Base-by-base conservation (phyloP, 164 flowering plant species). In the Aristolochia californica region DNA sequence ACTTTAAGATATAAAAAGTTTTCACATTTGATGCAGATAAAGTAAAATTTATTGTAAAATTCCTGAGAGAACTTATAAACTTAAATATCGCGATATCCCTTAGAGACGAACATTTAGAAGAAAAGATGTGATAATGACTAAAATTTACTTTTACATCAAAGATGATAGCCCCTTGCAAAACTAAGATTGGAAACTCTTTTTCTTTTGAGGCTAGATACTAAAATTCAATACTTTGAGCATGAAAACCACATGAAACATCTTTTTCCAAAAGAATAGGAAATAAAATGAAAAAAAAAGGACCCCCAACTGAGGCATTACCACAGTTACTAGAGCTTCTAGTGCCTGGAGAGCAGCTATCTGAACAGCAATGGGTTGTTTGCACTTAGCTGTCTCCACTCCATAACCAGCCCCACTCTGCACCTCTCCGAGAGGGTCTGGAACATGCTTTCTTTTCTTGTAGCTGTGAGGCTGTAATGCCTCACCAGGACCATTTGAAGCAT, bases 311-410 rank as follows among this genome's bases (percentile, higher is more conserved):
- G 0, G 22, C 22, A 20, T 47, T 47, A 89, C 99, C 83, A 80
- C 84, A 44, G 70, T 76, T 18, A 93, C 77, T 73, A 94, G 93
- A 71, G 85, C 73, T 71, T 90, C 85, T 43, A 94, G 60, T 48
- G 91, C 83, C 66, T 79, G 78, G 25, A 94, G 64, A 55, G 99
- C 96, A 62, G 97, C 95, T 61, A 83, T 82, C 72, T 78, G 86
- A 48, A 90, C 64, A 66, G 84, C 55, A 57, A 77, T 60, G 5
- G 82, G 74, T 65, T 72, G 58, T 30, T 18, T 47, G 22, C 45
- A 34, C 34, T 58, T 62, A 50, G 55, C 70, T 40, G 59, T 71
- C 23, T 58, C 64, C 27, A 57, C 58, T 69, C 62, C 75, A 30
- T 53, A 70, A 57, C 63, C 80, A 68, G 16, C 65, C 15, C 9